Base-by-base conservation (phyloP, 768 basidiomycete genomes). In the Tulasnella sp. region DNA sequence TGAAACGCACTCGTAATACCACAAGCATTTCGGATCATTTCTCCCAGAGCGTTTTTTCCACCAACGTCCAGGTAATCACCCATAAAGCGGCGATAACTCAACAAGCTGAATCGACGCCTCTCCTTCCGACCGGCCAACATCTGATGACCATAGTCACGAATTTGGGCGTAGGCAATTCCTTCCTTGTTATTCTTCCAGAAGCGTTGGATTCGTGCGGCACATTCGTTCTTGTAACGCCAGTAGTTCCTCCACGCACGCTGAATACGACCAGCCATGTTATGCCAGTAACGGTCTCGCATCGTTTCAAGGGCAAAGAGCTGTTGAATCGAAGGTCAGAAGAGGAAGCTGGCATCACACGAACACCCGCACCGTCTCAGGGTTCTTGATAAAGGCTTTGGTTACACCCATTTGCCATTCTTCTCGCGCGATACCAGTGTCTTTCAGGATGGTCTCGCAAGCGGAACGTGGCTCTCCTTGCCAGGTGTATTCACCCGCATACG, bases 361-460 rank as follows among this genome's bases (percentile, higher is more conserved):
- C 22, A 22, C 1, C 0, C 89, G 79, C 82, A 96, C 94, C 25
- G 97, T 99, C 83, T 99, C 97, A 0, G 97, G 97, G 81, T 96
- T 98, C 87, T 99, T 99, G 84, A 99, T 99, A 83, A 99, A 99
- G 0, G 97, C 97, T 81, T 99, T 99, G 1, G 96, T 97, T 3
- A 91, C 89, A 73, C 97, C 97, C 96, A 99, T 97, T 83, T 99
- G 97, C 97, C 97, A 99, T 82, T 99, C 97, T 71, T 99, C 97
- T 80, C 89, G 91, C 7, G 93, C 89, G 80, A 99, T 99, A 36
- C 97, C 97, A 15, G 96, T 97, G 81, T 99, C 97, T 78, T 89
- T 93, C 72, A 99, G 85, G 78, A 99, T 99, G 79, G 90, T 89
- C 82, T 94, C 90, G 82, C 97, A 99, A 17, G 94, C 97, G 4